phyloP scores from a whole-genome alignment of 345 rosid genomes.

The Gossypium australe region DNA sequence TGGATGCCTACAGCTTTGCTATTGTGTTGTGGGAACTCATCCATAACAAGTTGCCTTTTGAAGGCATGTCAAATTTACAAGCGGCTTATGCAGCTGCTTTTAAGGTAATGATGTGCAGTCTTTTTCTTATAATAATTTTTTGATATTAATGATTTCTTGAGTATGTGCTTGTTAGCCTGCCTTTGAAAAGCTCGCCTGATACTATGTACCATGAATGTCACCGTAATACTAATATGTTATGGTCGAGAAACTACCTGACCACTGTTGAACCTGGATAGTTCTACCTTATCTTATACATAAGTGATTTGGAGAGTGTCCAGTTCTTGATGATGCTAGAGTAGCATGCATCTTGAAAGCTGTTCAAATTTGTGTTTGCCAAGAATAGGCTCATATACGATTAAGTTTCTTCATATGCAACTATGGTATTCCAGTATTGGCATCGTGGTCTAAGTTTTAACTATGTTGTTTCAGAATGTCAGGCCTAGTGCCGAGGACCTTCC shows the following conservation, averaged over 20 bases:
- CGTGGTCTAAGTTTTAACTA: neutral
- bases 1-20: conserved; percentile 94
- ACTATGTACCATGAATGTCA: neutral
- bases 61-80: conserved; percentile 99
- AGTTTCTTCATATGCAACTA: neutral
- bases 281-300: neutral
- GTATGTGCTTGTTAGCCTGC: neutral
- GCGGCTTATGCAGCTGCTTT: conserved; percentile 99
- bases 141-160: neutral
- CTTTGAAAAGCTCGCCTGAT: neutral
- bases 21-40: conserved; percentile 96
- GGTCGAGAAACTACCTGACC: neutral
- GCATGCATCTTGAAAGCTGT: conserved; percentile 7
- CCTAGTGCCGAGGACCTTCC: conserved; percentile 80
- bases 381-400: neutral
- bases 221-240: neutral
- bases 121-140: neutral
- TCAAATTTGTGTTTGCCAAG: neutral
- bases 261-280: neutral
- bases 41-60: conserved; percentile 93
- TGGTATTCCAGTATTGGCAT: neutral
- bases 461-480: conserved; percentile 59
- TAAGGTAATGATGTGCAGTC: conserved; percentile 43
- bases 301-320: neutral
- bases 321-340: neutral